phyloP scores from a whole-genome alignment of 345 rosid species.

The Syzygium aromaticum region DNA sequence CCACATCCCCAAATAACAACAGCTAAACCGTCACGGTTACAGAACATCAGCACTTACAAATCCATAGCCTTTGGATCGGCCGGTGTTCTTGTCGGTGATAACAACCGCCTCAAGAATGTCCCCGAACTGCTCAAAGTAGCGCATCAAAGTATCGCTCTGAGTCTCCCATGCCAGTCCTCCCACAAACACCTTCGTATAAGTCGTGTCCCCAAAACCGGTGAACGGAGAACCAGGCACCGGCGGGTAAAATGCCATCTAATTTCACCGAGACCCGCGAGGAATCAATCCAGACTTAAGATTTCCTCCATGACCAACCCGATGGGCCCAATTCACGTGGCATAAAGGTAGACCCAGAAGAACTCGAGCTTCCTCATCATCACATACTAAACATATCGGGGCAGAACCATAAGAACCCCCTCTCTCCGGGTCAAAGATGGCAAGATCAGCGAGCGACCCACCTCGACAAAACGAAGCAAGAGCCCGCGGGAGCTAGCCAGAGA shows the following conservation, averaged over 20 bases:
- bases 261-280: neutral
- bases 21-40: neutral
- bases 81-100: conserved; percentile 29
- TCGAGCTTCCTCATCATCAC: neutral
- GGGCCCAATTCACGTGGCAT: neutral
- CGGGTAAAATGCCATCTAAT: conserved; percentile 8
- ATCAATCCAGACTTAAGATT: neutral
- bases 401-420: neutral
- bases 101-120: conserved; percentile 36
- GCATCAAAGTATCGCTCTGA: conserved; percentile 19
- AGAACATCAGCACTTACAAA: conserved; percentile 13
- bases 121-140: conserved; percentile 29
- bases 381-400: neutral
- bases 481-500: neutral
- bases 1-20: neutral
- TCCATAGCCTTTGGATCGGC: conserved; percentile 39
- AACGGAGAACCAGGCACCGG: conserved; percentile 6
- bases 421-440: neutral
- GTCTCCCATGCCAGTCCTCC: conserved; percentile 43
- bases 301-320: neutral
- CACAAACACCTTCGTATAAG: conserved; percentile 25
- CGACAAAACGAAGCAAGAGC: neutral
- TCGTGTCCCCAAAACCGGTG: conserved; percentile 17
- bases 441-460: neutral
- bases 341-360: neutral